phyloP scores from a whole-genome alignment of 805 yeast genomes.

The Saccharomycopsis microspora region DNA sequence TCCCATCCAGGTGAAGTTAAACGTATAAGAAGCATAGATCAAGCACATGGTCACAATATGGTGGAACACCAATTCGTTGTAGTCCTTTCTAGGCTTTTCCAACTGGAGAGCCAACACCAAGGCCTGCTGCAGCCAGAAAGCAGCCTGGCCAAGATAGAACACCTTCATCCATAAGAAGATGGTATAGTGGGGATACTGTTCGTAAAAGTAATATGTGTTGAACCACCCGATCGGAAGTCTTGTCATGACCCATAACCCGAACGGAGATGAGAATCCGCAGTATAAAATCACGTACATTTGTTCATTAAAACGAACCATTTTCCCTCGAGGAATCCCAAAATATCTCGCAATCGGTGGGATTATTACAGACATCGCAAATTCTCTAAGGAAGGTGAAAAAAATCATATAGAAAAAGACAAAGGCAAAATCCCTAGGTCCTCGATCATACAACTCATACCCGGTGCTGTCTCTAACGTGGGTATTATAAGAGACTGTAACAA shows the following conservation, averaged over 20 bases:
- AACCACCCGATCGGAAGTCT: slow-evolving; percentile 82
- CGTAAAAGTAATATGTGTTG: slow-evolving; percentile 72
- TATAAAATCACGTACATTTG: slow-evolving; percentile 81
- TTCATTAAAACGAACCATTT: slow-evolving; percentile 78
- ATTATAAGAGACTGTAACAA: slow-evolving; percentile 55
- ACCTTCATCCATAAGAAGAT: slow-evolving; percentile 62
- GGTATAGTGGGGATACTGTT: slow-evolving; percentile 69
- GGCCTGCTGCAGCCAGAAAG: slow-evolving; percentile 96
- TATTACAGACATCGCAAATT: slow-evolving; percentile 76
- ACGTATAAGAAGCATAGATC: slow-evolving; percentile 78
- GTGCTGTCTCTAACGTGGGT: slow-evolving; percentile 39
- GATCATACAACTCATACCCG: slow-evolving; percentile 47
- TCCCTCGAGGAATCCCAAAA: slow-evolving; percentile 41
- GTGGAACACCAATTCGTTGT: slow-evolving; percentile 81
- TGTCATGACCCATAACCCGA: slow-evolving; percentile 84
- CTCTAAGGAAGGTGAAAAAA: slow-evolving; percentile 83
- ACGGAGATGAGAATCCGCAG: slow-evolving; percentile 70
- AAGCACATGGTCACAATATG: slow-evolving; percentile 85
- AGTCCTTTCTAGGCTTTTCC: slow-evolving; percentile 94
- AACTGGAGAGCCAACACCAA: slow-evolving; percentile 70
- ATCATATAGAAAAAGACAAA: slow-evolving; percentile 76
- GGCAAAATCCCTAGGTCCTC: slow-evolving; percentile 73
- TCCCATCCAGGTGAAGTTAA: slow-evolving; percentile 97
- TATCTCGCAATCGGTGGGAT: slow-evolving; percentile 58
- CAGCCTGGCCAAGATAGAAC: slow-evolving; percentile 85